These are phyloP conservation scores for Turnera subulata DNA, from an alignment of 345 rosid species.

Conservation along the genomic window DNA sequence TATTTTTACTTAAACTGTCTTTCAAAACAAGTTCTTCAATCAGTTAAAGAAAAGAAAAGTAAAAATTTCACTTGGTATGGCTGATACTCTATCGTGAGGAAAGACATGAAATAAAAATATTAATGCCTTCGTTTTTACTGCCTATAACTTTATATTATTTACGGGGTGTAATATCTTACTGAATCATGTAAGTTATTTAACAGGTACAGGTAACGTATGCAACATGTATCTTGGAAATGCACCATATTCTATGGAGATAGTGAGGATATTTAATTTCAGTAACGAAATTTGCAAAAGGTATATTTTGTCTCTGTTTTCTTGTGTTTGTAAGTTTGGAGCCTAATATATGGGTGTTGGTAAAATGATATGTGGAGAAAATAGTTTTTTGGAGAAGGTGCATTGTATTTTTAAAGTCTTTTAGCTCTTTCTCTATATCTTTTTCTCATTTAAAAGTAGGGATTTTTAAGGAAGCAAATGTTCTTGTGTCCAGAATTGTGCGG, in stretches of 20 bases:
- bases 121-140: not conserved
- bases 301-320: slow-evolving; percentile 12
- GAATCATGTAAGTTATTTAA: slow-evolving; percentile 7
- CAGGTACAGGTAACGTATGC: slow-evolving; percentile 83
- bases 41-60: no score
- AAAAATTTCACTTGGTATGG: no score
- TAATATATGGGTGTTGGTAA: no score
- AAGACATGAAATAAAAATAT: not conserved
- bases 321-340: not conserved
- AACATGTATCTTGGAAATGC: slow-evolving; percentile 47
- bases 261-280: slow-evolving; percentile 79
- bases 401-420: not conserved
- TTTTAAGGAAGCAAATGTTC: not conserved
- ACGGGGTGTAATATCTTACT: not conserved
- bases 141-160: not conserved
- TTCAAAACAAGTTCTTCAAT: no score
- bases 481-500: slow-evolving; percentile 54
- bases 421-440: not conserved
- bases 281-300: slow-evolving; percentile 71
- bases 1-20: no score
- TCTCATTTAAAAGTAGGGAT: not conserved
- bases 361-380: not conserved
- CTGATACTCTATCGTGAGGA: no score
- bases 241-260: slow-evolving; percentile 68
- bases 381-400: no score